Evolutionary conservation across 1,284 basidiomycete species (phyloP), one percentile per base, ranked within the genome.

Genomic region (Naganishia albida): DNA sequence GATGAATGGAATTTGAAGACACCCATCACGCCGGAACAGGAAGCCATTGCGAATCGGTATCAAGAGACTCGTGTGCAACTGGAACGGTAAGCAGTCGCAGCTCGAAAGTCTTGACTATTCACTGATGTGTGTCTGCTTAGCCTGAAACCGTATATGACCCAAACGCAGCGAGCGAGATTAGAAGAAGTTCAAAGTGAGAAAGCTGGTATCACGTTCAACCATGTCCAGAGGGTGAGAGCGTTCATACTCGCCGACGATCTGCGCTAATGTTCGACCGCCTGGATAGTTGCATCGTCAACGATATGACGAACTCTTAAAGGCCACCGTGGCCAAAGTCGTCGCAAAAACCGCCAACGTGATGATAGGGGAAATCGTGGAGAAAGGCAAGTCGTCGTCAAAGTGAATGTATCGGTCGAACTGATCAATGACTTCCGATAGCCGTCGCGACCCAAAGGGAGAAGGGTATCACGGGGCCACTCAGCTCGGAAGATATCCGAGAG

Each of bases 131-230:
- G 16, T 28, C 20, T 12, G 40, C 12, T 20, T 46, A 60, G 57
- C 7, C 38, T 60, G 38, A 48, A 60, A 49, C 46, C 46, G 15
- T 50, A 60, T 10, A 60, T 60, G 57, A 50, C 46, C 16, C 57
- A 18, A 10, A 50, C 57, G n/a, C 57, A 60, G 46, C 57, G 57
- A 34, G 46, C 46, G 15, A 49, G 57, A 40, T 46, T 60, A 7
- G 57, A 60, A 38, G 57, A 60, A 18, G 57, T 60, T 10, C 57
- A 60, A 18, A 60, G 57, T 26, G 57, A 60, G 18, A 60, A 60
- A 34, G 57, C 57, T 15, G 57, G 57, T 25, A 60, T 60, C 38
- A 60, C 57, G 30, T 60, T 60, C 57, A 60, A 60, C 26, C 57
- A 60, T 20, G 57, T 60, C 2, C 57, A 60, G 34, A 25, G 57